Percentiles rank a stretch among this genome's conserved stretches.
phyloP scores from a whole-genome alignment of 2,329 filamentous ascomycete species.

The Calcarisporium arbuscula region DNA sequence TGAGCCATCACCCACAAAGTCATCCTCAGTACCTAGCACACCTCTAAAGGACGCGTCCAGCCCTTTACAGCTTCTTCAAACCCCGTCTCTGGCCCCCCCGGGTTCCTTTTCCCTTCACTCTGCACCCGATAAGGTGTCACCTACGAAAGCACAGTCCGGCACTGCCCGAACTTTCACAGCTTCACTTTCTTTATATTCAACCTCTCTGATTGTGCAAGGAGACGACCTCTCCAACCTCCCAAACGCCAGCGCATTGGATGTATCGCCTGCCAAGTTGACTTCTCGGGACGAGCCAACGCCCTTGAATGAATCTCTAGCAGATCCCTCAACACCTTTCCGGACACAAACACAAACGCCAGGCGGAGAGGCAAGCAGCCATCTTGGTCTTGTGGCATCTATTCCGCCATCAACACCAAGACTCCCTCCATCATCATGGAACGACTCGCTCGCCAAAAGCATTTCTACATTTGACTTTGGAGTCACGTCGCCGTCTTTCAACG shows the following conservation, averaged over 20 bases:
- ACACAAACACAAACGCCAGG: too few relatives aligned
- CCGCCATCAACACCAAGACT: constrained; percentile 1
- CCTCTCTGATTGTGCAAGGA: too few relatives aligned
- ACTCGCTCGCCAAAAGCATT: too few relatives aligned
- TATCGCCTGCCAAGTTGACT: not conserved
- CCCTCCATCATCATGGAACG: not conserved
- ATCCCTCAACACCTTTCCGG: not conserved
- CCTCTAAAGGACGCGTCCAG: constrained; percentile 13
- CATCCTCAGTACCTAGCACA: constrained; percentile 19
- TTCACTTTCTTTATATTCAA: too few relatives aligned
- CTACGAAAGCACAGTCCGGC: too few relatives aligned
- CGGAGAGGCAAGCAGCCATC: too few relatives aligned
- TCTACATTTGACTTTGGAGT: constrained; percentile 23
- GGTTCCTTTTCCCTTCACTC: too few relatives aligned
- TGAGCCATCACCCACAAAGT: constrained; percentile 24
- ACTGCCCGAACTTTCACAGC: too few relatives aligned
- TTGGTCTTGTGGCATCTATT: constrained; percentile 6
- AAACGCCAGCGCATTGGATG: not conserved
- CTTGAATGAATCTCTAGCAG: too few relatives aligned
- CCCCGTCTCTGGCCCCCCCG: not conserved
- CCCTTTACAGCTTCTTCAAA: not conserved
- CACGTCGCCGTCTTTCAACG: constrained; percentile 20
- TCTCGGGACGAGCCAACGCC: not conserved
- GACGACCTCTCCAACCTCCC: too few relatives aligned
- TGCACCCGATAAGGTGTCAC: too few relatives aligned